These are phyloP conservation scores for Claviceps africana DNA, from an alignment of 2,329 filamentous ascomycete species.

Conservation along the genomic window DNA sequence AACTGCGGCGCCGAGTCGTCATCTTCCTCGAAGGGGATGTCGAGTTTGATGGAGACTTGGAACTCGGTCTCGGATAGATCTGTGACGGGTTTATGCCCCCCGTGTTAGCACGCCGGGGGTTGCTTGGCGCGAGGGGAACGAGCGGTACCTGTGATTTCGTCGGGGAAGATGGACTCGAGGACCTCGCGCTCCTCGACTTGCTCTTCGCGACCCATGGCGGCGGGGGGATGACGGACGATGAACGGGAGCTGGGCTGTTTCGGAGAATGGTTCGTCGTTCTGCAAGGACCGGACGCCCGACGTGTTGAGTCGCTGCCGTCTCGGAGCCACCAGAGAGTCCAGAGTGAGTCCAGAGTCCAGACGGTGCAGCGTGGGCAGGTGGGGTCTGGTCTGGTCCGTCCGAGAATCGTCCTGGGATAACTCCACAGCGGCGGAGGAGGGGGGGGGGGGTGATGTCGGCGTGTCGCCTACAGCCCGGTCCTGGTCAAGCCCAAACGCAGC, in stretches of 20 bases:
- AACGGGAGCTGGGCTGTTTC: background rate
- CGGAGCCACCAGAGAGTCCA: too few species aligned
- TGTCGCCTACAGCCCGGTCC: constrained; percentile 6
- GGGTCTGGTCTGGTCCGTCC: too few species aligned
- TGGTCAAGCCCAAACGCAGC: constrained; percentile 11
- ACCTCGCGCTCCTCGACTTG: constrained; percentile 94
- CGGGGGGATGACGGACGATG: background rate
- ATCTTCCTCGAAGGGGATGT: constrained; percentile 50
- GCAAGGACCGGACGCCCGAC: background rate
- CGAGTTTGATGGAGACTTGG: constrained; percentile 72
- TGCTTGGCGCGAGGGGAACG: background rate
- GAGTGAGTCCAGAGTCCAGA: too few species aligned
- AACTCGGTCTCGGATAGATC: constrained; percentile 86
- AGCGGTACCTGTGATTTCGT: constrained; percentile 73
- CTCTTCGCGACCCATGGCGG: constrained; percentile 60
- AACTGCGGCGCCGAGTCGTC: constrained; percentile 53
- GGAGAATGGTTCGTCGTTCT: background rate
- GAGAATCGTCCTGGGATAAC: constrained; percentile 2
- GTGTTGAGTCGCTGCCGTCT: background rate
- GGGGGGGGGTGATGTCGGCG: too few species aligned
- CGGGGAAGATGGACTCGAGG: constrained; percentile 93
- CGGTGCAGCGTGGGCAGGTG: too few species aligned
- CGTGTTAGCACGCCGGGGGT: too few species aligned
- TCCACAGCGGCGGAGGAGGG: constrained; percentile 7
- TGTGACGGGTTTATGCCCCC: too few species aligned